phyloP scores from a whole-genome alignment of 345 rosid genomes.

The Melaleuca quinquenervia region DNA sequence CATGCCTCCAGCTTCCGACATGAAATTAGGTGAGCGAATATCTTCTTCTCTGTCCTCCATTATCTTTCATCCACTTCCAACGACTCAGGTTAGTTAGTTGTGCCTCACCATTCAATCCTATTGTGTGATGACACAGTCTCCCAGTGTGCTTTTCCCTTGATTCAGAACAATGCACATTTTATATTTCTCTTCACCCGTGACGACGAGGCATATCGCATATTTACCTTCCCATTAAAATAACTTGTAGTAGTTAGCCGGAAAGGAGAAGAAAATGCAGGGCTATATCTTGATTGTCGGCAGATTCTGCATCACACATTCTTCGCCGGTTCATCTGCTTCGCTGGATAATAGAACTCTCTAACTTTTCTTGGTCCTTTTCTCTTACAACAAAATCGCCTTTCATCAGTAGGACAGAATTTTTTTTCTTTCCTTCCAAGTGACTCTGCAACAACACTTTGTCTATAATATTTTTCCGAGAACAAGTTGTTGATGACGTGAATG shows the following conservation, averaged over 20 bases:
- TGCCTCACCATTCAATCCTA: background rate
- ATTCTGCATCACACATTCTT: background rate
- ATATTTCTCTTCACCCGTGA: background rate
- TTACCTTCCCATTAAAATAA: background rate
- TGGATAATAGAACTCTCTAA: background rate
- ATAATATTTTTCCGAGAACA: background rate
- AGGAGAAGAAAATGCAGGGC: background rate
- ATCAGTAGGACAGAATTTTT: background rate
- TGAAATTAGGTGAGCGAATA: background rate
- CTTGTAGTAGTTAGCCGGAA: background rate
- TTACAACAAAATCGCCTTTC: background rate
- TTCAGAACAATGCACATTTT: background rate
- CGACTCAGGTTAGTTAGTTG: background rate
- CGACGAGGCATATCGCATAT: background rate
- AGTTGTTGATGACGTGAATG: background rate
- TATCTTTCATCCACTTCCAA: background rate
- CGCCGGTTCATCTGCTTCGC: background rate
- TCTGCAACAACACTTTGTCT: background rate
- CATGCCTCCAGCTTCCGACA: background rate
- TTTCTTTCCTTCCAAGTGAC: background rate
- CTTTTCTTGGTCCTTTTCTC: background rate
- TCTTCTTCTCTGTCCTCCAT: background rate
- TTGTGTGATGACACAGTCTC: background rate
- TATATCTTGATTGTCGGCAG: background rate
- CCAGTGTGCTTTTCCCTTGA: background rate